Evolutionary conservation across 257 asterid genomes (phyloP), one percentile per base, ranked within the genome.

Genomic region (Solanum microdontum): DNA sequence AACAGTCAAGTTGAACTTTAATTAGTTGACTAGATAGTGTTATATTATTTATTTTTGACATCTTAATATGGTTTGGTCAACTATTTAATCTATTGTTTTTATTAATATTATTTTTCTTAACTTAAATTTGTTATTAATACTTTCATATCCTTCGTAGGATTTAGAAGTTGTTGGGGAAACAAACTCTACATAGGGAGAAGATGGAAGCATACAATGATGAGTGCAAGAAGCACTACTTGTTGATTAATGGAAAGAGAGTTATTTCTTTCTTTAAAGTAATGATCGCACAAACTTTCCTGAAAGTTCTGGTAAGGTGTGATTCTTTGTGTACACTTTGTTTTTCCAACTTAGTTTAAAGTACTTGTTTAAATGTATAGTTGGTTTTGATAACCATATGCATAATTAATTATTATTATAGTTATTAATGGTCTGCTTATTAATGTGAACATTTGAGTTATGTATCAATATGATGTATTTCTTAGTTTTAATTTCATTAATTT

Each of bases 261-360:
- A n/a, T 33, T 33, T 77, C 87, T 69, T 91, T 91, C 84, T 86
- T 89, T 87, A 89, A 89, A 85, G 7, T 89, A 70, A 45, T 91
- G 87, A 24, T 88, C 23, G 86, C 2, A 0, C 2, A 66, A 11
- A 2, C 9, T 24, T 24, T 11, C 9, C 0, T 24, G 3, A 1
- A 66, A 66, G 33, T 66, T 66, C 9, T 24, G 19, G 34, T 66
- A 24, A 66, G 28, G 76, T 69, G 34, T 13, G 5, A 69, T 69
- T 69, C 75, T 69, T 11, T 43, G 55, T 43, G 6, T 45, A 45
- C 55, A 13, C 55, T 69, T 68, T 69, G 1, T 3, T 28, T 69
- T 14, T 2, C n/a, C 12, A 1, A 28, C 76, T 13, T 6, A 28
- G 6, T 69, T 69, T 14, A 28, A 14, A 66, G 2, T 66, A 26